A percentile compares a stretch with the other conserved stretches of the same genome.
These are phyloP conservation scores for Amesomyces nigricolor DNA, from an alignment of 2,329 filamentous ascomycete species.

Conservation along the genomic window DNA sequence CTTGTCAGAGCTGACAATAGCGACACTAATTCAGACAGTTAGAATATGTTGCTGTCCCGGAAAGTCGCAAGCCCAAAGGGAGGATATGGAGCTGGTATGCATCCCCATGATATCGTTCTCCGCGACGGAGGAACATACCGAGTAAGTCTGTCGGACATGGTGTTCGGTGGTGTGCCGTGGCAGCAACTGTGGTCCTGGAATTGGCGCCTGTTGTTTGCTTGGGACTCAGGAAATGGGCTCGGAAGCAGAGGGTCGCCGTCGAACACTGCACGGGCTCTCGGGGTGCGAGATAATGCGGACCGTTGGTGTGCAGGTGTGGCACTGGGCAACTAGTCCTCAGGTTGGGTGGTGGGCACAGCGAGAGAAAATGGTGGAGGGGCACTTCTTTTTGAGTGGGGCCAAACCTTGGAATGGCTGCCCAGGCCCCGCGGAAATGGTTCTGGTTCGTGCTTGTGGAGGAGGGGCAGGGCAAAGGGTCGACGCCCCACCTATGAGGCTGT, in stretches of 20 bases:
- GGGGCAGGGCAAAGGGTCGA: constrained; percentile 25
- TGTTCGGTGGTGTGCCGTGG: constrained; percentile 28
- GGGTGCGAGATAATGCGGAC: constrained; percentile 9
- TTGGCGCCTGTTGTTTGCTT: neutral
- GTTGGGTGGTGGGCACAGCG: neutral
- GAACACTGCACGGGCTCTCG: constrained; percentile 4
- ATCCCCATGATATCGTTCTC: neutral
- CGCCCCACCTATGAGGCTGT: constrained; percentile 6
- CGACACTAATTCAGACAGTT: constrained; percentile 61
- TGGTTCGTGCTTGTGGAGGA: constrained; percentile 20
- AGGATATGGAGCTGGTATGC: no score
- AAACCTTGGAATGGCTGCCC: constrained; percentile 1
- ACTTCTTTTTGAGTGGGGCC: constrained; percentile 18
- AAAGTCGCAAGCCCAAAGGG: neutral
- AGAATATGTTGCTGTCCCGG: constrained; percentile 22
- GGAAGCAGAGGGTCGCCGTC: neutral
- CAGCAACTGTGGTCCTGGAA: constrained; percentile 2
- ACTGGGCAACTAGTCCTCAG: no score
- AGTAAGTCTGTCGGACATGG: constrained; percentile 90
- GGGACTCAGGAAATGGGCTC: neutral
- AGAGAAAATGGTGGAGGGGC: constrained; percentile 22
- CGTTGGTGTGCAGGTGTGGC: neutral
- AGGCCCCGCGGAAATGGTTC: constrained; percentile 19
- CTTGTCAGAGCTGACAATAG: constrained; percentile 98
- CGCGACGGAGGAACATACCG: constrained; percentile 54